Evolutionary conservation across 257 asterid species (phyloP).

Genomic region (Nicotiana noctiflora): DNA sequence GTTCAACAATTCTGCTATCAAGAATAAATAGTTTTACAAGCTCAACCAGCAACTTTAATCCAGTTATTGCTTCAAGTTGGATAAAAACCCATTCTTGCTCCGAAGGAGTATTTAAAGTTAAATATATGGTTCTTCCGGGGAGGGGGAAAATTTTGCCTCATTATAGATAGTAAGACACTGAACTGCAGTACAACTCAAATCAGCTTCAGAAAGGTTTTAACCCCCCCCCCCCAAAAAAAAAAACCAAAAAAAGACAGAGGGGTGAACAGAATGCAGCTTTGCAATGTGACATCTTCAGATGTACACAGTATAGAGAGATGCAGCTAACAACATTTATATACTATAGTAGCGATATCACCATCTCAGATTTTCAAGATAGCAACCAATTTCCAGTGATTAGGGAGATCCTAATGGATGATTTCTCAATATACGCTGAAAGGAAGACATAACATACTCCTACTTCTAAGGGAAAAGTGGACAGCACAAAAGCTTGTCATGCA

Average conservation of each 20-base stretch:
- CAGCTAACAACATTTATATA: background rate
- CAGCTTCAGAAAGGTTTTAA: background rate
- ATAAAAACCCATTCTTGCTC: background rate
- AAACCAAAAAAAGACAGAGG: too few species aligned
- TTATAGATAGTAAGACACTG: background rate
- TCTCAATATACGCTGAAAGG: background rate
- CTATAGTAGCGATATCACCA: background rate
- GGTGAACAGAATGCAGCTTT: background rate
- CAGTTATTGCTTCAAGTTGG: background rate
- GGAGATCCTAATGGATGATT: constrained; percentile 3
- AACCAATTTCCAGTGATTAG: background rate
- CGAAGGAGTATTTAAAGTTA: background rate
- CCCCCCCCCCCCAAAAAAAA: background rate
- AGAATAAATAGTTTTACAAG: background rate
- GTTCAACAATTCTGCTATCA: background rate
- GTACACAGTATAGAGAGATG: background rate
- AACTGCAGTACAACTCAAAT: background rate
- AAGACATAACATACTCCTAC: background rate
- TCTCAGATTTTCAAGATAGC: background rate
- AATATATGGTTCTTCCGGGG: background rate
- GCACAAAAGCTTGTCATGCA: background rate
- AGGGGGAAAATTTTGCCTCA: background rate
- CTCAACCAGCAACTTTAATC: background rate
- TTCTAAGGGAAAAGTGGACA: background rate
- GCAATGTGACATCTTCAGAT: background rate